A percentile compares a stretch with the other conserved stretches of the same genome.
phyloP scores from a whole-genome alignment of 805 yeast species.

The Nakazawaea anatomiae region DNA sequence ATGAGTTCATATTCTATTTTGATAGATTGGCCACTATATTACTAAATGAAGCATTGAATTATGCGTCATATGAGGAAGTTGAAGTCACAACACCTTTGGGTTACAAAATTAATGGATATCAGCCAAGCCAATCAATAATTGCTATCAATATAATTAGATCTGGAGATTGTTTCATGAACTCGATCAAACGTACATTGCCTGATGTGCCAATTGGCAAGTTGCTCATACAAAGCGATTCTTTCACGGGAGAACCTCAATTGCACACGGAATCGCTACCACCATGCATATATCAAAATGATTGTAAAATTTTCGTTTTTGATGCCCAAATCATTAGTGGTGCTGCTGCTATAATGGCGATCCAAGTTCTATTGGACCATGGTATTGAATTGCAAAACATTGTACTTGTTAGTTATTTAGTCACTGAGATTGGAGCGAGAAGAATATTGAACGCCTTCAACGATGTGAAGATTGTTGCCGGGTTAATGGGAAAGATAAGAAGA shows the following conservation, averaged over 20 bases:
- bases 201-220: slow-evolving; percentile 77
- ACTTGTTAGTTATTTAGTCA: slow-evolving; percentile 66
- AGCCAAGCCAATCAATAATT: slow-evolving; percentile 42
- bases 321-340: slow-evolving; percentile 91
- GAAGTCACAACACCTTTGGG: slow-evolving; percentile 24
- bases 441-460: slow-evolving; percentile 68
- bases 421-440: slow-evolving; percentile 72
- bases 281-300: slow-evolving; percentile 16
- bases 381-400: slow-evolving; percentile 56
- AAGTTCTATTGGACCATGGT: slow-evolving; percentile 78
- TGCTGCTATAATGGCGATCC: slow-evolving; percentile 90
- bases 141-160: slow-evolving; percentile 83
- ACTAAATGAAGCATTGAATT: slow-evolving; percentile 63
- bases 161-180: slow-evolving; percentile 86
- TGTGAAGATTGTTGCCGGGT: slow-evolving; percentile 66
- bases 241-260: slow-evolving; percentile 91
- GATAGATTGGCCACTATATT: slow-evolving; percentile 74
- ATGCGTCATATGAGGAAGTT: slow-evolving; percentile 32
- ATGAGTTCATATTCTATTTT: slow-evolving; percentile 82
- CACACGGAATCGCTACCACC: slow-evolving; percentile 75
- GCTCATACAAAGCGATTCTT: slow-evolving; percentile 79
- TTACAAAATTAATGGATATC: slow-evolving; percentile 18
- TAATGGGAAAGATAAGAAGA: slow-evolving; percentile 37
- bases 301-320: slow-evolving; percentile 66
- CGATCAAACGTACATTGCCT: slow-evolving; percentile 72